A percentile compares a stretch with the other conserved stretches of the same genome.
Conservation (phyloP, 192 early-diverging fungal genomes). For the Coemansia sp. region DNA sequence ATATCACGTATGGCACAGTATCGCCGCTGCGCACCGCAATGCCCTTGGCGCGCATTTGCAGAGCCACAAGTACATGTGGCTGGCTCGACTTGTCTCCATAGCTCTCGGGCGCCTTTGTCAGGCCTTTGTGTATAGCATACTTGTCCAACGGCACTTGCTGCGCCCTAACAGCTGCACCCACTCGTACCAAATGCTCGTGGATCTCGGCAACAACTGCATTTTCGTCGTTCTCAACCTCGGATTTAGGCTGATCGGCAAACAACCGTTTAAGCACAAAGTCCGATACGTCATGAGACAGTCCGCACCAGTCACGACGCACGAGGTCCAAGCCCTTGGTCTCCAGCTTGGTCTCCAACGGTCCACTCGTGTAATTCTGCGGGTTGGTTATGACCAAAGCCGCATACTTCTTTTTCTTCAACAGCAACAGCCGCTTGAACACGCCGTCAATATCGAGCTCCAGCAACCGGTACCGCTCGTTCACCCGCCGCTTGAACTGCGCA, state of each 20-base stretch:
- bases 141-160: conserved; percentile 74
- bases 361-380: conserved; percentile 31
- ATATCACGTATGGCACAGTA: conserved; percentile 91
- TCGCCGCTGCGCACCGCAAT: conserved; percentile 74
- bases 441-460: conserved; percentile 98
- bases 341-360: conserved; percentile 33
- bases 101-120: conserved; percentile 88
- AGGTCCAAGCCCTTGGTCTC: conserved; percentile 96
- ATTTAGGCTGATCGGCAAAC: conserved; percentile 44
- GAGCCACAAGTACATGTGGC: conserved; percentile 95
- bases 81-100: conserved; percentile 87
- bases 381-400: conserved; percentile 70
- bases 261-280: conserved; percentile 69
- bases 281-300: conserved; percentile 85
- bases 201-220: conserved; percentile 77
- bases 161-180: conserved; percentile 71
- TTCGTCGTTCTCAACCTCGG: conserved; percentile 44
- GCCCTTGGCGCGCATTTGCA: conserved; percentile 73
- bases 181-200: conserved; percentile 67
- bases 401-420: conserved; percentile 99
- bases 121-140: conserved; percentile 89
- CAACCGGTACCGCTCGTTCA: conserved; percentile 91
- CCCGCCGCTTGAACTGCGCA: conserved; percentile 73
- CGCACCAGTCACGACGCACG: conserved; percentile 98
- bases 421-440: conserved; percentile 81